phyloP scores from a whole-genome alignment of 495 filamentous ascomycete genomes.

The Barbatosphaeria neglecta region DNA sequence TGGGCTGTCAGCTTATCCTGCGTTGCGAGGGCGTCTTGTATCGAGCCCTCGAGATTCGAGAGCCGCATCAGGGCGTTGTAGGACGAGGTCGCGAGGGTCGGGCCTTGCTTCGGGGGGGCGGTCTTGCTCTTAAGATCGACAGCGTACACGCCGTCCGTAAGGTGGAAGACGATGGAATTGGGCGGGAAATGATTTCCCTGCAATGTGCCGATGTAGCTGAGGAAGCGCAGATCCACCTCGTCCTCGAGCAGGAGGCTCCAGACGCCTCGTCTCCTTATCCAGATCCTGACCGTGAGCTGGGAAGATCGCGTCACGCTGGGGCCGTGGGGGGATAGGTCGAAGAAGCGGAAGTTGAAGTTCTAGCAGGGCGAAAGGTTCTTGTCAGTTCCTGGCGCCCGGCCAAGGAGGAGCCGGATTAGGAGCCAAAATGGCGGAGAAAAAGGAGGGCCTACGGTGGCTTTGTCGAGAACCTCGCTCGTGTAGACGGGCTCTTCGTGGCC shows the following conservation, averaged over 20 bases:
- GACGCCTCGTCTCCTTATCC: slow-evolving; percentile 51
- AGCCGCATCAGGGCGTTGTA: slow-evolving; percentile 88
- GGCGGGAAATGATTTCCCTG: slow-evolving; percentile 68
- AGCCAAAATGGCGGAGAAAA: background rate
- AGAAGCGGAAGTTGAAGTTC: slow-evolving; percentile 83
- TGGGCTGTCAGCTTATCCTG: slow-evolving; percentile 62
- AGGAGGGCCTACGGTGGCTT: slow-evolving; percentile 48
- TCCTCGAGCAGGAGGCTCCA: slow-evolving; percentile 65
- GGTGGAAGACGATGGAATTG: slow-evolving; percentile 80
- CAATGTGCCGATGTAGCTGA: slow-evolving; percentile 74
- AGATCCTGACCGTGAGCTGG: slow-evolving; percentile 57
- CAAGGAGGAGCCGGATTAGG: too few relatives aligned
- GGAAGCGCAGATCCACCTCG: slow-evolving; percentile 51
- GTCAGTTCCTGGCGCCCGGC: too few relatives aligned
- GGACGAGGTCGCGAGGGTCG: slow-evolving; percentile 51
- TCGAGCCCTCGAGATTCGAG: slow-evolving; percentile 79
- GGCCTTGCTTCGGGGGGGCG: slow-evolving; percentile 32
- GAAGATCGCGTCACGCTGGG: slow-evolving; percentile 54
- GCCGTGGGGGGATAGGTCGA: slow-evolving; percentile 63
- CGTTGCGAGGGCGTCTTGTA: slow-evolving; percentile 79
- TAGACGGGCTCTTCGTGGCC: slow-evolving; percentile 64
- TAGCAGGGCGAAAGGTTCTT: too few relatives aligned
- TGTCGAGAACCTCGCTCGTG: slow-evolving; percentile 71
- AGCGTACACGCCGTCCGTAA: slow-evolving; percentile 83
- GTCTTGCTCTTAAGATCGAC: slow-evolving; percentile 34